Evolutionary conservation across 1,284 basidiomycete species (phyloP), one percentile per base, ranked within the genome.

Genomic region (Cryptococcus sp.): DNA sequence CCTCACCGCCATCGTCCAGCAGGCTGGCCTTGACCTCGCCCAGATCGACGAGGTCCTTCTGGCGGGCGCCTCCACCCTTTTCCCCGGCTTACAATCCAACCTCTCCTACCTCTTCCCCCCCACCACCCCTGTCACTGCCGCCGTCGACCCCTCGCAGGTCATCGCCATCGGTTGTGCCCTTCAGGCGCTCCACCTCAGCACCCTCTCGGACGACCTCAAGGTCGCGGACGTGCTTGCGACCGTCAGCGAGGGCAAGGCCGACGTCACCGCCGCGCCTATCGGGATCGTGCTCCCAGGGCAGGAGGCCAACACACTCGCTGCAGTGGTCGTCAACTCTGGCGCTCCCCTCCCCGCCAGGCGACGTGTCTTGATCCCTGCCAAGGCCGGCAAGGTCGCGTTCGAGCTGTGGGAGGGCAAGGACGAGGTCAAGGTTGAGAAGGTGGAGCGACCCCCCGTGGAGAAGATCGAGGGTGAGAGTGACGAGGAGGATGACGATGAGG

Each of bases 321-420:
- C 89, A 44, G 82, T 86, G 4, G 76, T 88, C 36, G 74, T 93
- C 23, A 80, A 82, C 38, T 82, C 82, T 58, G 87, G 89, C 67
- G 91, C 91, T 0, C 85, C 88, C 0, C 79, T 95, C 13, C 93
- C 94, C 38, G 85, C 84, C 36, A 81, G 92, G 57, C 80, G 93
- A 51, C 81, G 81, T 5, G 81, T 89, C 49, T 80, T 83, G 16
- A 80, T 96, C 64, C 84, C 87, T n/a, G 84, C 88, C 24, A 81
- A 82, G 6, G 80, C 81, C 38, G 75, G 74, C 44, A 79, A 77
- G 53, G 80, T 91, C 47, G 85, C 83, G 15, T 82, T 95, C 60
- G 90, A 94, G 76, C 78, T 98, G 43, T 93, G 89, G 86, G 90
- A 98, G 77, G 89, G 88, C 46, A 84, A 85, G 62, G 87, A 91